Percentiles rank a stretch among this genome's conserved stretches.
Conservation (phyloP, 1,284 basidiomycete genomes). For the Leccinum cinnamomeum region DNA sequence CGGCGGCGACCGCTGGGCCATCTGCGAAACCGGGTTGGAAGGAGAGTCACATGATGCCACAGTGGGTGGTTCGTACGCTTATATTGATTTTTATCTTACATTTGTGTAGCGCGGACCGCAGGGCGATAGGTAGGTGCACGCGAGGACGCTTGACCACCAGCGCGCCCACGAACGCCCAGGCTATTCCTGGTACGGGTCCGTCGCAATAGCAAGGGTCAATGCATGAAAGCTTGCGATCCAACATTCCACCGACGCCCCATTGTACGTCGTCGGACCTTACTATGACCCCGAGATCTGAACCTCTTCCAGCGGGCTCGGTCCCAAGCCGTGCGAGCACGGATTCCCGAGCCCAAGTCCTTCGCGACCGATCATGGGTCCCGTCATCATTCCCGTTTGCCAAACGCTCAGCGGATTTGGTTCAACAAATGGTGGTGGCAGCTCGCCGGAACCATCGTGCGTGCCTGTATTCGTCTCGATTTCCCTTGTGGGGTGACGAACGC, state of each 20-base stretch:
- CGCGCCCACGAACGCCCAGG: neutral
- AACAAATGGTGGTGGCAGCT: slow-evolving; percentile 3
- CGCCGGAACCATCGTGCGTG: slow-evolving; percentile 42
- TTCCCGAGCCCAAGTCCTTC: slow-evolving; percentile 17
- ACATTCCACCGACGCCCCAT: slow-evolving; percentile 5
- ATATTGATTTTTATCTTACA: neutral
- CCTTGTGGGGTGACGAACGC: neutral
- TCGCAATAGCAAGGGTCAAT: slow-evolving; percentile 1
- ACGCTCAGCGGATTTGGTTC: slow-evolving; percentile 31
- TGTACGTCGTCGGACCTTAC: slow-evolving; percentile 7
- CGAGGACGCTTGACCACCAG: neutral
- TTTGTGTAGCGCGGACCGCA: slow-evolving; percentile 69
- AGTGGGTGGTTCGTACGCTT: neutral
- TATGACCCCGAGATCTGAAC: slow-evolving; percentile 9
- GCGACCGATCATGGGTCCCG: slow-evolving; percentile 49
- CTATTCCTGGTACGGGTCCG: neutral
- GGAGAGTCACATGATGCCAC: too few relatives aligned
- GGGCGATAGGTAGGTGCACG: slow-evolving; percentile 48
- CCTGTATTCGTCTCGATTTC: neutral
- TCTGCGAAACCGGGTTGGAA: too few relatives aligned
- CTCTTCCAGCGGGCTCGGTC: neutral
- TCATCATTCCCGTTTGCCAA: slow-evolving; percentile 57
- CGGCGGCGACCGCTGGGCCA: too few relatives aligned
- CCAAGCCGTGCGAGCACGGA: neutral
- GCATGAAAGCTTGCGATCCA: slow-evolving; percentile 2